Conservation (phyloP, 805 yeast genomes). For the Lipomyces lipofer region DNA sequence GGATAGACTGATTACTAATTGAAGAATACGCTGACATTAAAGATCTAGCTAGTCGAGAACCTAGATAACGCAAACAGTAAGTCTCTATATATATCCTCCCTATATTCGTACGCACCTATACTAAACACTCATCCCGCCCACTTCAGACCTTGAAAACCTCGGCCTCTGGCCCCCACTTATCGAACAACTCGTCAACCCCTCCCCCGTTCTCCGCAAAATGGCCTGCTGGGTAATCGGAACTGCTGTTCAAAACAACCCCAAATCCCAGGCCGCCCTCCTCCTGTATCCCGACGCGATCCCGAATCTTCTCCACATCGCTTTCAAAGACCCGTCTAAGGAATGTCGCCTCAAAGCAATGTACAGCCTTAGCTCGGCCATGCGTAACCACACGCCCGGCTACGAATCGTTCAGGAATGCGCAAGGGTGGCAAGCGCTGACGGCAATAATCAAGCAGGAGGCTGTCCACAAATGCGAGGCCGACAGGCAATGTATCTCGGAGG, state of each 20-base stretch:
- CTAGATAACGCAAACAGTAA: constrained; percentile 94
- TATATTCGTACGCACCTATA: not conserved
- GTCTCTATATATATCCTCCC: constrained; percentile 6
- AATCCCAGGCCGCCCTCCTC: constrained; percentile 53
- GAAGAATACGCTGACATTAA: not conserved
- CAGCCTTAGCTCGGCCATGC: constrained; percentile 70
- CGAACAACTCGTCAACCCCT: constrained; percentile 49
- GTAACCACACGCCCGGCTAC: constrained; percentile 65
- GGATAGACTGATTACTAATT: not conserved
- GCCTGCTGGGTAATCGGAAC: constrained; percentile 81
- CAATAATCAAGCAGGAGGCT: constrained; percentile 15
- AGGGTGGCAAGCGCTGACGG: constrained; percentile 56
- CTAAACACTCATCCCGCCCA: not conserved
- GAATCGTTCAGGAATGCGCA: constrained; percentile 52
- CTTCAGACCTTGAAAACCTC: constrained; percentile 78
- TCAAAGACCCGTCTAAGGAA: constrained; percentile 34
- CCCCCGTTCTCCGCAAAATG: constrained; percentile 50
- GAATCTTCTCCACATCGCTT: constrained; percentile 36
- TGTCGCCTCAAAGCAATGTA: constrained; percentile 67
- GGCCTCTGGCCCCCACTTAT: constrained; percentile 76
- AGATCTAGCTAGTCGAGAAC: constrained; percentile 66
- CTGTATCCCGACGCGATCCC: constrained; percentile 37
- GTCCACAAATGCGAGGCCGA: not conserved
- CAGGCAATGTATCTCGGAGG: not conserved
- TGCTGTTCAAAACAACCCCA: constrained; percentile 88